These are phyloP conservation scores for Solanum chaucha DNA, from an alignment of 257 asterid species.

Conservation along the genomic window DNA sequence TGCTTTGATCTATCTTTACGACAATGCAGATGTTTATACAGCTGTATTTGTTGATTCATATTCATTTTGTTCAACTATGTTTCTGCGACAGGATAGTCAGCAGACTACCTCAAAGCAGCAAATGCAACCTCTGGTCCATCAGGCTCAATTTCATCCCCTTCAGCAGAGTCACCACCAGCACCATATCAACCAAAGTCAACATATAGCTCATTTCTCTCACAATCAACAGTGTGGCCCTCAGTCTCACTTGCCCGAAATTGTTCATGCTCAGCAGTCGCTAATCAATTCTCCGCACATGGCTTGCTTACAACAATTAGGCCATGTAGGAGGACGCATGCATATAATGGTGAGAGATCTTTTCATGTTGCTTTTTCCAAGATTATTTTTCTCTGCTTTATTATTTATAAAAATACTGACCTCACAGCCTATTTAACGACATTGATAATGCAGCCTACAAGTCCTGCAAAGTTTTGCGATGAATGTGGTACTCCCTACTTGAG, in stretches of 20 bases:
- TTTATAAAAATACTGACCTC: background rate
- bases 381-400: background rate
- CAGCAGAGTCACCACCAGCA: constrained; percentile 59
- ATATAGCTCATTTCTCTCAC: constrained; percentile 50
- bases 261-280: constrained; percentile 66
- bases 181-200: constrained; percentile 54
- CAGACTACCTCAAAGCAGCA: constrained; percentile 62
- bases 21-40: background rate
- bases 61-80: background rate
- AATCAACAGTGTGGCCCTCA: constrained; percentile 66
- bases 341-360: constrained; percentile 39
- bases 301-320: constrained; percentile 65
- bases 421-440: background rate
- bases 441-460: constrained; percentile 57
- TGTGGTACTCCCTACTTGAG: constrained; percentile 78
- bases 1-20: background rate
- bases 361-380: background rate
- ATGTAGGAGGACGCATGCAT: constrained; percentile 71
- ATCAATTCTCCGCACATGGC: constrained; percentile 54
- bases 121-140: constrained; percentile 50
- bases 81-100: constrained; percentile 35
- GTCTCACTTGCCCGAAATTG: constrained; percentile 61
- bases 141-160: constrained; percentile 54
- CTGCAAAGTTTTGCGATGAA: constrained; percentile 89
- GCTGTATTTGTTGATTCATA: background rate